Evolutionary conservation across 208 protist species (phyloP).

Genomic region (Leishmania tarentolae): DNA sequence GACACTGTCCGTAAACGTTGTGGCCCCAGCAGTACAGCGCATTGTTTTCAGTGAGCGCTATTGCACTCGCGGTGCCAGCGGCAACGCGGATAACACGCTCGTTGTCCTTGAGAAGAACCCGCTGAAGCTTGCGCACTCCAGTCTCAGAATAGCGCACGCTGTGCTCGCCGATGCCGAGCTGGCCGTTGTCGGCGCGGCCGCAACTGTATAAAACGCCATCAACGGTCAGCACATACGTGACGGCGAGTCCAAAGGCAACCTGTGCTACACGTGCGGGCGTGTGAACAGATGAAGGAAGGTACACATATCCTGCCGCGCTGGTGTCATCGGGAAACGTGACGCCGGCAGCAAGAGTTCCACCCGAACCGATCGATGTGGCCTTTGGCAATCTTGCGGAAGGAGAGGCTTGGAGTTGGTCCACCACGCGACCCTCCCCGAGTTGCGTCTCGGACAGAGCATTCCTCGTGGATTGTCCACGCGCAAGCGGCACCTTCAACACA

Average conservation of each 20-base stretch:
- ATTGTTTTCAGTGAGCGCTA: constrained; percentile 40
- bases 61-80: constrained; percentile 44
- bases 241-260: constrained; percentile 68
- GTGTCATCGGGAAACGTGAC: background rate
- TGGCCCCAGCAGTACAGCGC: constrained; percentile 73
- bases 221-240: constrained; percentile 60
- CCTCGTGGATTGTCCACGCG: background rate
- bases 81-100: constrained; percentile 44
- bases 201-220: constrained; percentile 72
- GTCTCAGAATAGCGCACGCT: constrained; percentile 16
- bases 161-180: constrained; percentile 49
- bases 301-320: constrained; percentile 8
- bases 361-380: background rate
- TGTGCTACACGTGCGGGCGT: constrained; percentile 38
- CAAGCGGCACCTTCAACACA: background rate
- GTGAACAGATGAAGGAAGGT: constrained; percentile 30
- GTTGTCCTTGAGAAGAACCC: constrained; percentile 32
- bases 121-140: constrained; percentile 27
- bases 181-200: constrained; percentile 57
- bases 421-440: background rate
- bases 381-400: background rate
- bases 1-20: constrained; percentile 78
- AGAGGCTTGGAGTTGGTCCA: background rate
- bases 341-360: background rate
- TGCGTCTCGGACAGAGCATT: background rate